These are phyloP conservation scores for Quaeritorhiza haematococci DNA, from an alignment of 371 early-diverging fungal genomes.

Conservation along the genomic window DNA sequence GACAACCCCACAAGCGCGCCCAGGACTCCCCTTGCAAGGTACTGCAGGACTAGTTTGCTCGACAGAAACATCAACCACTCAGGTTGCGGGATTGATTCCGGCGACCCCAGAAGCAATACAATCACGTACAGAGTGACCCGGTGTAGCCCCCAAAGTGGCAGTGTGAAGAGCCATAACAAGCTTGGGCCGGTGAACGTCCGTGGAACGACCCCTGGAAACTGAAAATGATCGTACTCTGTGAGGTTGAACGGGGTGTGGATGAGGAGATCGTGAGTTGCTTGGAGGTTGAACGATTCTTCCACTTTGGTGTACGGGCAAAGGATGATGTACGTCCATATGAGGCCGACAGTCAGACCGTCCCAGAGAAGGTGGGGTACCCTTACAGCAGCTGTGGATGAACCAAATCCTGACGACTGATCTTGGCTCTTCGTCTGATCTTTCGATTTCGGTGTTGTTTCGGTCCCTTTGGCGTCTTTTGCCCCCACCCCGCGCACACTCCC, in stretches of 20 bases:
- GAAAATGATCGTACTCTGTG: slow-evolving; percentile 67
- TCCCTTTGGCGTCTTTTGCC: no score
- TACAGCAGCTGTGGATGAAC: no score
- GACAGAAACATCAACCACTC: not conserved
- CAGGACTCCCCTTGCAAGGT: slow-evolving; percentile 45
- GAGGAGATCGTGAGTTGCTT: slow-evolving; percentile 86
- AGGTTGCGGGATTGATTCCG: not conserved
- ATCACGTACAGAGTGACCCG: slow-evolving; percentile 2
- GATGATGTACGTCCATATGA: not conserved
- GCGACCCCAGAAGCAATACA: no score
- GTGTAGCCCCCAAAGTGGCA: no score
- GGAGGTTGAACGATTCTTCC: slow-evolving; percentile 92
- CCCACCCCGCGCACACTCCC: no score
- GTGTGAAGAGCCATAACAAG: slow-evolving; percentile 29
- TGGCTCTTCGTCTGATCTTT: no score
- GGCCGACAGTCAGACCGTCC: no score
- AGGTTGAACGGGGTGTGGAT: slow-evolving; percentile 11
- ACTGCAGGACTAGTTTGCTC: slow-evolving; percentile 29
- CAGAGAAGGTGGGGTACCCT: no score
- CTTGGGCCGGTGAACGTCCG: slow-evolving; percentile 84
- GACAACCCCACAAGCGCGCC: slow-evolving; percentile 39
- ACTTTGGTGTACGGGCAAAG: slow-evolving; percentile 38
- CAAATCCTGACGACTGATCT: no score
- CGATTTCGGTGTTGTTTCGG: no score
- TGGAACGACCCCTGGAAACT: slow-evolving; percentile 91